Percentiles rank a stretch among this genome's conserved stretches.
phyloP scores from a whole-genome alignment of 768 basidiomycete species.

The Roridomyces roridus region DNA sequence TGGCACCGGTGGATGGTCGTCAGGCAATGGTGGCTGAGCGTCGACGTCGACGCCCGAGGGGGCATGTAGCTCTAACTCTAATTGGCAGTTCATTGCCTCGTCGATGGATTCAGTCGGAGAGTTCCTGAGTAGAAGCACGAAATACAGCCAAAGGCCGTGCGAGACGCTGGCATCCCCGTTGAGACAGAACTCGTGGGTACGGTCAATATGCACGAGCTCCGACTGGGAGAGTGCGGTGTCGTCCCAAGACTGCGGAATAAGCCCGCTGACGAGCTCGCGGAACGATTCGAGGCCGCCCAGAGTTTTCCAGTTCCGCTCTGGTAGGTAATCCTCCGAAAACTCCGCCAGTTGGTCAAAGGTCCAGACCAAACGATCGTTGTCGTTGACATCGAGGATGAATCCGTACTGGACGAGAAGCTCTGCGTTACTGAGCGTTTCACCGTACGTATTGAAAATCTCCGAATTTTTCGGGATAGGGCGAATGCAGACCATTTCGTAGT shows the following conservation, averaged over 20 bases:
- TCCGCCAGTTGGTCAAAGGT: conserved; percentile 36
- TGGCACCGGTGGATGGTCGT: conserved; percentile 13
- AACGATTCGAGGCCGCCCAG: conserved; percentile 9
- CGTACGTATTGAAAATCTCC: conserved; percentile 83
- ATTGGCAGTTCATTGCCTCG: conserved; percentile 10
- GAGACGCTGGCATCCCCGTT: conserved; percentile 61
- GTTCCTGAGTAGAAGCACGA: conserved; percentile 35
- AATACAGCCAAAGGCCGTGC: conserved; percentile 54
- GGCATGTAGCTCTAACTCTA: conserved; percentile 16
- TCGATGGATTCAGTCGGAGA: background rate
- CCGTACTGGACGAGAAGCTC: conserved; percentile 74
- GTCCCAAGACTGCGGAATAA: conserved; percentile 14
- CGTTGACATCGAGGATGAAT: conserved; percentile 76
- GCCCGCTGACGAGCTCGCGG: conserved; percentile 5
- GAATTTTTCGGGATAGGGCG: conserved; percentile 50
- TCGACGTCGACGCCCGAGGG: background rate
- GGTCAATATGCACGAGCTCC: conserved; percentile 24
- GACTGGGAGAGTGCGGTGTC: conserved; percentile 25
- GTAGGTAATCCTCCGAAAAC: conserved; percentile 20
- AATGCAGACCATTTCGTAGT: conserved; percentile 75
- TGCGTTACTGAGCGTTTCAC: conserved; percentile 68
- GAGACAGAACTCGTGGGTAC: conserved; percentile 37
- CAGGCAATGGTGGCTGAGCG: conserved; percentile 17
- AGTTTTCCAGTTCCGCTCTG: conserved; percentile 3
- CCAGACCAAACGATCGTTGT: conserved; percentile 63